A percentile compares a stretch with the other conserved stretches of the same genome.
phyloP scores from a whole-genome alignment of 108 stramenopile genomes.

The Cyclotella kingstonii region DNA sequence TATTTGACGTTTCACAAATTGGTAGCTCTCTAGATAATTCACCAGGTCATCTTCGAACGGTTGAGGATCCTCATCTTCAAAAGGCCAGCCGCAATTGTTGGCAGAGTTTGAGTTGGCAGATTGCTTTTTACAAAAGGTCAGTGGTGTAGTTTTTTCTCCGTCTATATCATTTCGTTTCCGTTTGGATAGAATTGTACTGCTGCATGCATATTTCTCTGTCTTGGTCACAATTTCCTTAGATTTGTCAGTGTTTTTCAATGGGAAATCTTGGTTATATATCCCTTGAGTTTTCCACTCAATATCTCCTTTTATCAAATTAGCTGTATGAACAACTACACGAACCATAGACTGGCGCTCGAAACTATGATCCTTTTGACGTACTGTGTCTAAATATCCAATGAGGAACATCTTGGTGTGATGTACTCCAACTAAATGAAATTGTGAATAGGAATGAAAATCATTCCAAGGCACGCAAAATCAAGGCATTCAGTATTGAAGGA shows the following conservation, averaged over 20 bases:
- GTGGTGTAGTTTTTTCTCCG: too few species aligned
- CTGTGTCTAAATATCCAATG: slow-evolving; percentile 53
- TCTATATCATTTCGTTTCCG: background rate
- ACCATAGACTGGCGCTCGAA: slow-evolving; percentile 15
- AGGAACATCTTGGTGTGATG: slow-evolving; percentile 85
- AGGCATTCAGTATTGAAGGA: slow-evolving; percentile 16
- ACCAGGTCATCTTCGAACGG: slow-evolving; percentile 69
- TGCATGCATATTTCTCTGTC: background rate
- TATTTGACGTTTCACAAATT: slow-evolving; percentile 33
- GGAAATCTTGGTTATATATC: slow-evolving; percentile 74
- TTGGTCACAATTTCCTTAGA: background rate
- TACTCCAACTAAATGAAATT: slow-evolving; percentile 35
- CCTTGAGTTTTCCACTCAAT: slow-evolving; percentile 58
- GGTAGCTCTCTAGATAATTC: slow-evolving; percentile 61
- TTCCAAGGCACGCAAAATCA: background rate
- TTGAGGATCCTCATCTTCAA: slow-evolving; percentile 15
- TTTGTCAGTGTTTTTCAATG: slow-evolving; percentile 37
- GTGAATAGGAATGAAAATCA: background rate
- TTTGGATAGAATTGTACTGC: slow-evolving; percentile 8
- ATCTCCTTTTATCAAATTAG: slow-evolving; percentile 61
- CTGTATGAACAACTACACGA: slow-evolving; percentile 74
- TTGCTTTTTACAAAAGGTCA: too few species aligned
- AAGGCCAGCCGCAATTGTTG: slow-evolving; percentile 20
- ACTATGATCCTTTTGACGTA: slow-evolving; percentile 5
- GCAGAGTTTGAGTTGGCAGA: background rate